Evolutionary conservation across 345 rosid genomes (phyloP).

Genomic region (Citrus cavaleriei): DNA sequence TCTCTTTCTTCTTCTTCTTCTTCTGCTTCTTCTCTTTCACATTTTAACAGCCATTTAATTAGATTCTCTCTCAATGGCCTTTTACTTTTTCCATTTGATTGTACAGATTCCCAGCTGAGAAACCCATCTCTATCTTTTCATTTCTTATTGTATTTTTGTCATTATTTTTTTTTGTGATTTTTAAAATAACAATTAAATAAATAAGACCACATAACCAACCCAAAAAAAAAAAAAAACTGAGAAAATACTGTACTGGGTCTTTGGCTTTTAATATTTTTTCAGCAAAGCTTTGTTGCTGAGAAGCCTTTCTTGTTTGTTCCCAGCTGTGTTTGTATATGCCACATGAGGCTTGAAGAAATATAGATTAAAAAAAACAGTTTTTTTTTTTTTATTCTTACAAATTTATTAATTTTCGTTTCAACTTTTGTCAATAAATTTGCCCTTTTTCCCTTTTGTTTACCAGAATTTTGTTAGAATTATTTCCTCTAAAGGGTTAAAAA

Average conservation of each 20-base stretch:
- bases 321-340: constrained; percentile 25
- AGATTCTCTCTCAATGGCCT: constrained; percentile 53
- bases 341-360: constrained; percentile 28
- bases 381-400: constrained; percentile 1
- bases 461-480: constrained; percentile 16
- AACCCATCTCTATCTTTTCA: constrained; percentile 27
- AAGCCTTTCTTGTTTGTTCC: constrained; percentile 17
- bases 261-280: constrained; percentile 32
- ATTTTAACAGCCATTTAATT: constrained; percentile 57
- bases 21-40: constrained; percentile 30
- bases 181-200: constrained; percentile 12
- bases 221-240: background rate
- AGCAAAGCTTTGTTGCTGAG: constrained; percentile 41
- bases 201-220: background rate
- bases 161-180: constrained; percentile 11
- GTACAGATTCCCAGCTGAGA: constrained; percentile 50
- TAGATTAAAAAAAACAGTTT: background rate
- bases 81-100: constrained; percentile 56
- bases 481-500: constrained; percentile 14
- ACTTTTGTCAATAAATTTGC: constrained; percentile 21
- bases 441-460: constrained; percentile 5
- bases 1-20: constrained; percentile 11
- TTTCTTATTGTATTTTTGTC: constrained; percentile 22
- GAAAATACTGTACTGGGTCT: constrained; percentile 31
- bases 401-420: constrained; percentile 12